Evolutionary conservation across 371 early-diverging fungal species (phyloP), one percentile per base, ranked within the genome.

Genomic region (Mortierella sp.): DNA sequence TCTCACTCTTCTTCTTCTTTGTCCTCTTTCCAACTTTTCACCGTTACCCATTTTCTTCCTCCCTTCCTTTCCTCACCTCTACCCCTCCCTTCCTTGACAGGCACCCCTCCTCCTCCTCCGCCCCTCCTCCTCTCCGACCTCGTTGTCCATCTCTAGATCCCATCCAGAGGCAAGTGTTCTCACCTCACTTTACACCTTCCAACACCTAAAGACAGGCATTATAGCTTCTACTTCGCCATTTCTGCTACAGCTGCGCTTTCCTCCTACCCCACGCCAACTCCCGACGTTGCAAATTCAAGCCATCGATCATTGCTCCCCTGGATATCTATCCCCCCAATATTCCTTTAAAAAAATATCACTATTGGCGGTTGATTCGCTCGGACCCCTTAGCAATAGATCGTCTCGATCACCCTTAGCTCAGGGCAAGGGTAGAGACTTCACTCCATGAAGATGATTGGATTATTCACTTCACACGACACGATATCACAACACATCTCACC

Each of bases 11-110:
- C 22, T 45, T 45, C 18, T 26, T 58, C 35, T 30, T 63, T 20
- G 30, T 54, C 51, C 60, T n/a, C 32, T 47, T 65, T 37, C 39
- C 37, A 18, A 47, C 22, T 9, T 58, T 26, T 43, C 32, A 57
- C 6, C 43, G 28, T 45, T 49, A 47, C 62, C n/a, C 26, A 22
- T 37, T 66, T 60, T 45, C 35, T 51, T 47, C 58, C 62, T 18
- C 59, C 39, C 45, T 22, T 24, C 54, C 45, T 30, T 47, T 51
- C 39, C 62, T 37, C 32, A 45, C 24, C 51, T 51, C 55, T 37
- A 39, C 70, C 72, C 72, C 63, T 72, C 52, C 70, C 66, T 71
- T 75, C 75, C 72, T 78, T 60, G 64, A 70, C 74, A 79, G 71
- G 74, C 71, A 51, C 64, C 37, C 30, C 47, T n/a, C 16, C 47